Evolutionary conservation across 345 rosid genomes (phyloP).

Genomic region (Trapa bicornis): DNA sequence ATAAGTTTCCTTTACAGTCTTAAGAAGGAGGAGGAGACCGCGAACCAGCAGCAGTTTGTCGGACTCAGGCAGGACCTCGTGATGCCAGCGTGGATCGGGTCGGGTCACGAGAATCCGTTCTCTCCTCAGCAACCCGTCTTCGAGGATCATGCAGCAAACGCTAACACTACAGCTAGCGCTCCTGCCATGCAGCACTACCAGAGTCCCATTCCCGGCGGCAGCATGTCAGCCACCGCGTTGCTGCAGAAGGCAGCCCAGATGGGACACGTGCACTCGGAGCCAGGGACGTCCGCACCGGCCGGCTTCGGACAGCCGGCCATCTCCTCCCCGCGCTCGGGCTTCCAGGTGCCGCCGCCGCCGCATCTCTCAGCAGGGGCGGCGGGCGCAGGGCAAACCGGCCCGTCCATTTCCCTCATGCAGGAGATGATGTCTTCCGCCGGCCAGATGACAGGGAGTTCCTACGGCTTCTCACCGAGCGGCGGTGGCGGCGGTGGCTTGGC

Average conservation of each 20-base stretch:
- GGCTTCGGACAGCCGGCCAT: slow-evolving; percentile 26
- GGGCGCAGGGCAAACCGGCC: background rate
- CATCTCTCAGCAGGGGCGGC: background rate
- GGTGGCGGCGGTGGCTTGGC: slow-evolving; percentile 3
- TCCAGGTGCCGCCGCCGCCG: background rate
- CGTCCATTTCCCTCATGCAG: background rate
- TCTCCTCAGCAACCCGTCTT: background rate
- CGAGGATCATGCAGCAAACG: slow-evolving; percentile 26
- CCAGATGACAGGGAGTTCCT: background rate
- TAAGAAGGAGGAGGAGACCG: slow-evolving; percentile 5
- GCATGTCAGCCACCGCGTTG: slow-evolving; percentile 85
- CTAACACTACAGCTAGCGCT: slow-evolving; percentile 17
- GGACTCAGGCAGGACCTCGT: background rate
- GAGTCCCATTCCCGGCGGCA: background rate
- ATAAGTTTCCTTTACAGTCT: background rate
- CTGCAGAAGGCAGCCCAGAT: slow-evolving; percentile 83
- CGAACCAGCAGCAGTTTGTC: background rate
- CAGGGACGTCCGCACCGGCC: slow-evolving; percentile 16
- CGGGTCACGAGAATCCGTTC: slow-evolving; percentile 4
- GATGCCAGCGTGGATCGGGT: slow-evolving; percentile 6
- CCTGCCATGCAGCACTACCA: slow-evolving; percentile 10
- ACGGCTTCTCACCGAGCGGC: background rate
- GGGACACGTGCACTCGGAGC: slow-evolving; percentile 31
- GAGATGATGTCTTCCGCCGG: background rate
- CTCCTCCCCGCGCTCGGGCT: slow-evolving; percentile 18